These are phyloP conservation scores for Epicoccum sorghinum DNA, from an alignment of 2,329 filamentous ascomycete genomes.

Conservation along the genomic window DNA sequence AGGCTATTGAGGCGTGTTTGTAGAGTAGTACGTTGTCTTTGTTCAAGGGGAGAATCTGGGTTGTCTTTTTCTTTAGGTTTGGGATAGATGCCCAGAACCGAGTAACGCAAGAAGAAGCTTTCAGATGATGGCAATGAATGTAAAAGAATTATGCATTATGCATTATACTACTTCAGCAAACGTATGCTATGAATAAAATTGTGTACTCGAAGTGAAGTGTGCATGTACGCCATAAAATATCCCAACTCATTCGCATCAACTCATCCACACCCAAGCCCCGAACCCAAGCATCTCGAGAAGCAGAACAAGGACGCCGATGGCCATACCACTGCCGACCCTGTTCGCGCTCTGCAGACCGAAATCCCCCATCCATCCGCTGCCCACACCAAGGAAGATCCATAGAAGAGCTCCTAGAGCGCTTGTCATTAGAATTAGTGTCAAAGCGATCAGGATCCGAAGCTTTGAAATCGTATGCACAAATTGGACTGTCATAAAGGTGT, in stretches of 20 bases:
- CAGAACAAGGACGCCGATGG: conserved; percentile 26
- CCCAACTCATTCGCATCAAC: conserved; percentile 1
- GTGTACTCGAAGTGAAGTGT: conserved; percentile 1
- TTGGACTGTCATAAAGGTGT: conserved; percentile 30
- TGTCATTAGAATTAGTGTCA: conserved; percentile 22
- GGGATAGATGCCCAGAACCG: too few relatives aligned
- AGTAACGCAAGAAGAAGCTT: too few relatives aligned
- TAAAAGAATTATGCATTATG: conserved; percentile 8
- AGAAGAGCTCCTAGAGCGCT: conserved; percentile 24
- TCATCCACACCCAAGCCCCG: conserved; percentile 19
- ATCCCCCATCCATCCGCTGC: conserved; percentile 8
- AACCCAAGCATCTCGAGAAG: conserved; percentile 24
- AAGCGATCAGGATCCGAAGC: conserved; percentile 19
- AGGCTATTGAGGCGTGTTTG: conserved; percentile 32
- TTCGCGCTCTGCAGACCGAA: conserved; percentile 18
- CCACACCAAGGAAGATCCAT: conserved; percentile 31
- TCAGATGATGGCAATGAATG: too few relatives aligned
- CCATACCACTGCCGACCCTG: conserved; percentile 27
- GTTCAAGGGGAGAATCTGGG: too few relatives aligned
- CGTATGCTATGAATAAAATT: background rate
- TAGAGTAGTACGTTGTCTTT: background rate
- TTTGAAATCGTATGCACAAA: conserved; percentile 31
- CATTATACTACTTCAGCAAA: background rate
- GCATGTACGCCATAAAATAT: too few relatives aligned
- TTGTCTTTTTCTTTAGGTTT: too few relatives aligned